Evolutionary conservation across 768 basidiomycete species (phyloP), one percentile per base, ranked within the genome.

Genomic region (Amanita fuliginea): DNA sequence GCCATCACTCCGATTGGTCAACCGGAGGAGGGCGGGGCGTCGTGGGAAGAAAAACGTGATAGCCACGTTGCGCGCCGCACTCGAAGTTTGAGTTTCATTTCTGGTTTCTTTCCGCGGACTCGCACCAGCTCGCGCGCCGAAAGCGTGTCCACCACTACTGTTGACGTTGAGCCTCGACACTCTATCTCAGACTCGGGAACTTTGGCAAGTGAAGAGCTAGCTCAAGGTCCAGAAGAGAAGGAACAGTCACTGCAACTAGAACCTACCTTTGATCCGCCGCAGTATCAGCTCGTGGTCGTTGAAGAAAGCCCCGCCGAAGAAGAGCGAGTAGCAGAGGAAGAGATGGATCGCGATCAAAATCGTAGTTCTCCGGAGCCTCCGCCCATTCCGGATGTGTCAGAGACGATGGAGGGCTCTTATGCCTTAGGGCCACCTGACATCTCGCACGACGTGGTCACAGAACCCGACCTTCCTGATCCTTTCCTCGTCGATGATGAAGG

Each of bases 401-500:
- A 33, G 39, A 19, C 10, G 16, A 34, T 39, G 24, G 36, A 24
- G 14, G 26, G 26, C 18, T 22, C 41, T 5, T 43, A 16, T 26
- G 19, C 16, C 26, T 24, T 30, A 22, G 40, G 42, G 10, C 32
- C 33, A 9, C 13, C n/a, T n/a, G n/a, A n/a, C 18, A 11, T 7
- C 30, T 18, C 33, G 3, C 41, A 13, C 13, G 49, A 50, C 6
- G 14, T 28, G 42, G 18, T 35, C 28, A 28, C 34, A n/a, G 76
- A 76, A 57, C 69, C 71, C 36, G 73, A 75, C 49, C 70, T 72
- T 4, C 77, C 78, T 13, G 71, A 85, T 61, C 78, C 79, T 1
- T 83, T 81, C 66, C 66, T 82, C 44, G 64, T 80, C 32, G 82
- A 82, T 55, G 78, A 78, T 51, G 70, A 74, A 33, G 69, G 71